A percentile compares a stretch with the other conserved stretches of the same genome.
Evolutionary conservation across 2,329 filamentous ascomycete species (phyloP).

Genomic region (Lecanicillium sp.): DNA sequence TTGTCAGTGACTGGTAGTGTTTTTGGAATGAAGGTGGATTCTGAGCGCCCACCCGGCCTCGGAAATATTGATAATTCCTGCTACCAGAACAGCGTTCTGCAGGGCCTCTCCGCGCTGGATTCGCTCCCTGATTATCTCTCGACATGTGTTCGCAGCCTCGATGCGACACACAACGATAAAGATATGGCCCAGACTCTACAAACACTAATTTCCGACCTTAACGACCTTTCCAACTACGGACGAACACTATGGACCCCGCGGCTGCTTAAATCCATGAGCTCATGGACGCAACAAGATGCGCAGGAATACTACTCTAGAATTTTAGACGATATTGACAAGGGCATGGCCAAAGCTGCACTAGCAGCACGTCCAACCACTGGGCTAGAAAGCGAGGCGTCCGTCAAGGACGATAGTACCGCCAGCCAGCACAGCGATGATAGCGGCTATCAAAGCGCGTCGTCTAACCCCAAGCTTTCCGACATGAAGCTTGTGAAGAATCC

Average conservation of each 20-base stretch:
- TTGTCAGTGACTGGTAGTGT: slow-evolving; percentile 42
- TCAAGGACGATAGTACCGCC: slow-evolving; percentile 31
- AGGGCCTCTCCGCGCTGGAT: slow-evolving; percentile 69
- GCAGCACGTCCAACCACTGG: slow-evolving; percentile 21
- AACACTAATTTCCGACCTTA: slow-evolving; percentile 61
- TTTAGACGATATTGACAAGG: slow-evolving; percentile 74
- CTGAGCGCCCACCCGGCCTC: slow-evolving; percentile 54
- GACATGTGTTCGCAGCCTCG: slow-evolving; percentile 26
- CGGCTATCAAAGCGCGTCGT: slow-evolving; percentile 42
- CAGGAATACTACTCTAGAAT: slow-evolving; percentile 95
- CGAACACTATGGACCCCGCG: slow-evolving; percentile 73
- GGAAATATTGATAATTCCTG: slow-evolving; percentile 94
- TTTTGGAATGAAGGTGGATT: slow-evolving; percentile 28
- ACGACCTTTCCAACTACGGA: slow-evolving; percentile 62
- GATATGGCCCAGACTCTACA: slow-evolving; percentile 44
- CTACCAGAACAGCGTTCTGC: slow-evolving; percentile 94
- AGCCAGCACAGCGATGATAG: slow-evolving; percentile 49
- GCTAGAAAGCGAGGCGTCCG: slow-evolving; percentile 27
- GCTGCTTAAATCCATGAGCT: slow-evolving; percentile 84
- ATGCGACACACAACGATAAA: slow-evolving; percentile 18
- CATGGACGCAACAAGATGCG: slow-evolving; percentile 93
- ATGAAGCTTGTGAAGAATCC: slow-evolving; percentile 55
- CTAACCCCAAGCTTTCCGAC: slow-evolving; percentile 28
- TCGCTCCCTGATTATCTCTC: slow-evolving; percentile 60
- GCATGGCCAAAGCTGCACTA: slow-evolving; percentile 46